phyloP scores from a whole-genome alignment of 176 grass and related monocot genomes.

The Melocanna baccifera region DNA sequence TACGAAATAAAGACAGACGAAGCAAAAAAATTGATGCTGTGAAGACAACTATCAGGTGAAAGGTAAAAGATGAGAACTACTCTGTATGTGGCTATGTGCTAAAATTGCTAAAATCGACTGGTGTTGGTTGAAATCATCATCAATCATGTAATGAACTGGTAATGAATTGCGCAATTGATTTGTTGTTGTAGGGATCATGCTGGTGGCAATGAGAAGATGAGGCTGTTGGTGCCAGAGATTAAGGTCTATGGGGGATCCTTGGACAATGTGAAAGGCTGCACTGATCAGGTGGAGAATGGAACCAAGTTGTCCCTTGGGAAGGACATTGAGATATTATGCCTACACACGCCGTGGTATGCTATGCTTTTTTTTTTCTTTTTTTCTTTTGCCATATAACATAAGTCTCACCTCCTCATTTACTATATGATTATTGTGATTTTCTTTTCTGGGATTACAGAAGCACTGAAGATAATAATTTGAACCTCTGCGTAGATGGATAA shows the following conservation, averaged over 20 bases:
- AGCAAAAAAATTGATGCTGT: neutral
- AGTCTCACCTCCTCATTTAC: neutral
- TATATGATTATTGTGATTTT: constrained; percentile 1
- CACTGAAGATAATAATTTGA: neutral
- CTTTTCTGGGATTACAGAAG: neutral
- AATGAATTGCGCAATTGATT: neutral
- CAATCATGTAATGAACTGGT: neutral
- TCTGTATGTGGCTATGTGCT: too few species aligned
- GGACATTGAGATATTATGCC: constrained; percentile 70
- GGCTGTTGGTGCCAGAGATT: constrained; percentile 57
- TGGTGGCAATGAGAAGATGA: constrained; percentile 93
- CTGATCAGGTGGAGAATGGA: constrained; percentile 75
- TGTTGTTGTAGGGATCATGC: constrained; percentile 74
- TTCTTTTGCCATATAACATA: constrained; percentile 9
- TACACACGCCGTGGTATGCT: constrained; percentile 85
- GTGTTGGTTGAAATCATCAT: neutral
- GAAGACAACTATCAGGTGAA: neutral
- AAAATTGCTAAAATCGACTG: neutral
- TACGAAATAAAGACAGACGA: neutral
- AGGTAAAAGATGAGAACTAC: neutral
- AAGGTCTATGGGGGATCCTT: constrained; percentile 88
- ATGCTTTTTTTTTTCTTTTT: neutral
- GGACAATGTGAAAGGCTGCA: constrained; percentile 85
- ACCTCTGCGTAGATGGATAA: neutral
- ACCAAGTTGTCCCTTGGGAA: constrained; percentile 72